Conservation (phyloP, 2,329 filamentous ascomycete genomes). For the Myriosclerotinia duriaeana region DNA sequence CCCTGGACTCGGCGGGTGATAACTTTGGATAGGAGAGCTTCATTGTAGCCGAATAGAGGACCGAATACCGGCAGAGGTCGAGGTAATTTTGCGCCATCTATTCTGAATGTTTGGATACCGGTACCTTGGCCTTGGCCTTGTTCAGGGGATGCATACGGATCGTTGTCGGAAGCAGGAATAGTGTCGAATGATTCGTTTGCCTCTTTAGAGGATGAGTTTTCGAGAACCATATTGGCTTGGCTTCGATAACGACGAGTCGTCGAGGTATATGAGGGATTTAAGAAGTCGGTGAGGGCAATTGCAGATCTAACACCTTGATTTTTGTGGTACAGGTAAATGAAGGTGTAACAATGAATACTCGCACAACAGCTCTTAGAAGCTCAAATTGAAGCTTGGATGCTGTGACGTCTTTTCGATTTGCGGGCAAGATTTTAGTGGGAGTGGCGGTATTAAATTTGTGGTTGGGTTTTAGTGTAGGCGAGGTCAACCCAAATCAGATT, state of each 20-base stretch:
- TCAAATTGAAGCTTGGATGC: slow-evolving; percentile 1
- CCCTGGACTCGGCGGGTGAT: background rate
- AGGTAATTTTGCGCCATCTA: slow-evolving; percentile 30
- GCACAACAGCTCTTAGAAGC: slow-evolving; percentile 9
- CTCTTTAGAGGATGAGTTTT: slow-evolving; percentile 29
- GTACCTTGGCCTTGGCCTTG: background rate
- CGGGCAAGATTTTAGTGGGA: background rate
- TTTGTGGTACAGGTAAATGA: background rate
- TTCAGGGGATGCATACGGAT: slow-evolving; percentile 33
- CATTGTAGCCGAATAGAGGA: slow-evolving; percentile 31
- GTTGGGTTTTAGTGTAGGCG: background rate
- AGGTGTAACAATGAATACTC: slow-evolving; percentile 11
- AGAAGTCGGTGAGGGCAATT: slow-evolving; percentile 24
- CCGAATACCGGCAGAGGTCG: slow-evolving; percentile 35
- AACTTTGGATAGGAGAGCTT: slow-evolving; percentile 21
- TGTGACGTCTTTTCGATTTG: slow-evolving; percentile 18
- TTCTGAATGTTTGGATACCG: background rate
- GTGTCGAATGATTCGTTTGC: slow-evolving; percentile 29
- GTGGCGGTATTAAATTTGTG: slow-evolving; percentile 12
- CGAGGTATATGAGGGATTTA: background rate
- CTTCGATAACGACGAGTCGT: background rate
- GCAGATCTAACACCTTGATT: slow-evolving; percentile 1
- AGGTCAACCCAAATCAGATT: background rate
- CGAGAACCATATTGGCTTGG: slow-evolving; percentile 34
- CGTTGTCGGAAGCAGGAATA: slow-evolving; percentile 35